Evolutionary conservation across 1,284 basidiomycete species (phyloP), one percentile per base, ranked within the genome.

Genomic region (Marasmius tenuissimus): DNA sequence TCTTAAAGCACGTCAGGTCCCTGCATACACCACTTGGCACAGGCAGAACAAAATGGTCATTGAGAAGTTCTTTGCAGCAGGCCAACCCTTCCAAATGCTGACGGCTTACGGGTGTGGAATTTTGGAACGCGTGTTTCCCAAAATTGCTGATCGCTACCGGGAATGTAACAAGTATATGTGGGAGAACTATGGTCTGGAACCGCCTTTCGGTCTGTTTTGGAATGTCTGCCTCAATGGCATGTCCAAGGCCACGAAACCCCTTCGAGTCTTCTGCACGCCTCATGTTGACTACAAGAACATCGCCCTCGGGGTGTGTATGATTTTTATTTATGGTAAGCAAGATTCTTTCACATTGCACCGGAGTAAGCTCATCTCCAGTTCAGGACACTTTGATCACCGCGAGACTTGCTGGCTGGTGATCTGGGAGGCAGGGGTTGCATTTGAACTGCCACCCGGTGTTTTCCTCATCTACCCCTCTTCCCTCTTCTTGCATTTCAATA

Each of bases 401-500:
- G 42, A 59, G 34, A 60, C 61, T 10, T 63, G 67, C 9, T 75
- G 71, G 72, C 61, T 75, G 1, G 70, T 71, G 3, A 63, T 74
- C 6, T 75, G 72, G 72, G 73, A 75, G 60, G 70, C 68, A 20
- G 70, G 69, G 0, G 61, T 74, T 11, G 59, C 68, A 2, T 62
- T 75, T 52, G 60, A 75, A 63, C 65, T 75, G 1, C 73, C 69
- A 10, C 68, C 73, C 33, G 69, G 71, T 63, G 67, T 70, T 0
- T 53, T 70, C 11, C 35, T 66, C 0, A 37, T 67, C 6, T 74
- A 74, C 52, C 71, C 71, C 0, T 75, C 73, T 14, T 69, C 71
- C 0, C 62, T 75, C 0, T 66, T 75, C 7, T 70, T 59, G 54
- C 73, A 75, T 54, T 75, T 73, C 61, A 75, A 74, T 57, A 48